Percentiles rank a stretch among this genome's conserved stretches.
Evolutionary conservation across 768 basidiomycete species (phyloP).

Genomic region (Austroboletus eburneus): DNA sequence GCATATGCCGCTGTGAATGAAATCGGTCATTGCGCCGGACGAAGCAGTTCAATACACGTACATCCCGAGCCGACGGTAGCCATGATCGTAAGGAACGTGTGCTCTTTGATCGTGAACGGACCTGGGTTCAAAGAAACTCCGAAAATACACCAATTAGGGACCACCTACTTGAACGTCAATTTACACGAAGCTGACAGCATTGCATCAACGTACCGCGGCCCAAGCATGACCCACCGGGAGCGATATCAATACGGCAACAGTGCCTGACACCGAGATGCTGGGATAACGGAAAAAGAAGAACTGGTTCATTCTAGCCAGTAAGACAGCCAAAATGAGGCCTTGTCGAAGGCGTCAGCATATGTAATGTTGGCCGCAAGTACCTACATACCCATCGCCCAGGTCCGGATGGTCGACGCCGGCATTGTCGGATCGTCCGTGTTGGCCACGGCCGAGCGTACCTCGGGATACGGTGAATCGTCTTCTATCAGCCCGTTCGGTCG

Average conservation of each 20-base stretch:
- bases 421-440: conserved; percentile 68
- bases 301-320: conserved; percentile 73
- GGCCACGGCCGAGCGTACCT: conserved; percentile 75
- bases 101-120: conserved; percentile 72
- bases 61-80: conserved; percentile 41
- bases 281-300: conserved; percentile 76
- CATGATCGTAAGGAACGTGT: conserved; percentile 67
- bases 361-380: accelerated
- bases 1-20: conserved; percentile 43
- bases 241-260: conserved; percentile 65
- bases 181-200: too few relatives aligned
- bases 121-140: conserved; percentile 69
- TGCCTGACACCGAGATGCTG: conserved; percentile 34
- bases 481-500: conserved; percentile 30
- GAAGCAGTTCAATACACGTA: conserved; percentile 11
- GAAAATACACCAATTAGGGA: conserved; percentile 51
- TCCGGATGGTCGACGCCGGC: conserved; percentile 55
- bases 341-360: background rate
- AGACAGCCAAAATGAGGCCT: conserved; percentile 45
- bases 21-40: too few relatives aligned
- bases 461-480: conserved; percentile 84
- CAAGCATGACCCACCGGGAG: conserved; percentile 67
- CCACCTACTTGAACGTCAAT: too few relatives aligned
- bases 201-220: conserved; percentile 43
- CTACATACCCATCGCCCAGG: conserved; percentile 50